Base-by-base conservation (phyloP, 371 early-diverging fungal genomes). In the Actinomortierella ambigua region DNA sequence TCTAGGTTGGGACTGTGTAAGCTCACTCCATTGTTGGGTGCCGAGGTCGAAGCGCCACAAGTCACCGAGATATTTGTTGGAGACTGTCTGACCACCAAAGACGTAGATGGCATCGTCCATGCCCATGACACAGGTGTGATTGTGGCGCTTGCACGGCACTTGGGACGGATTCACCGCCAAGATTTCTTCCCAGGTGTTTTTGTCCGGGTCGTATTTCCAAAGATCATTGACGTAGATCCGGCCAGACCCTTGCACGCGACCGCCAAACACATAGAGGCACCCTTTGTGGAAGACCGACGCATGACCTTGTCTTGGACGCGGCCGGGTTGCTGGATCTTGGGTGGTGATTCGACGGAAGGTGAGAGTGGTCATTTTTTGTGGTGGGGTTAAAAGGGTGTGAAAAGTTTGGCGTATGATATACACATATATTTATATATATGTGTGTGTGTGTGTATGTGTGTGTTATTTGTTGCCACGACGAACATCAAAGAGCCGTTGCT, bases 221-320 rank as follows among this genome's bases (percentile, higher is more conserved):
- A 63, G 52, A 52, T 63, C 63, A 20, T 63, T 63, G 42, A 41
- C 57, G n/a, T 63, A 63, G 63, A 63, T 53, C 46, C 57, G 63
- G 5, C 63, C 63, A 18, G 63, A 63, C 22, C 63, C 63, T 17
- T 57, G 53, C 17, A 63, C 63, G 56, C 63, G 63, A 41, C 63
- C 63, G 39, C 63, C 63, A 44, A 63, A 63, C n/a, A 63, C 48
- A 47, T 57, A 63, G 53, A 63, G 57, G 57, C 23, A 63, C 27
- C 63, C 57, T 26, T 47, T 46, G 57, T 63, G 57, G 57, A 52
- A 63, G 15, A 57, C 57, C 1, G 63, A 63, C 0, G 63, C 63
- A 51, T 63, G 63, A 13, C 63, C 63, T 57, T 63, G 63, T 52
- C 63, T 63, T 46, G 63, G 63, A 57, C 51, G 57, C 20, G 63